Base-by-base conservation (phyloP, 257 asterid genomes). In the Salvia splendens region DNA sequence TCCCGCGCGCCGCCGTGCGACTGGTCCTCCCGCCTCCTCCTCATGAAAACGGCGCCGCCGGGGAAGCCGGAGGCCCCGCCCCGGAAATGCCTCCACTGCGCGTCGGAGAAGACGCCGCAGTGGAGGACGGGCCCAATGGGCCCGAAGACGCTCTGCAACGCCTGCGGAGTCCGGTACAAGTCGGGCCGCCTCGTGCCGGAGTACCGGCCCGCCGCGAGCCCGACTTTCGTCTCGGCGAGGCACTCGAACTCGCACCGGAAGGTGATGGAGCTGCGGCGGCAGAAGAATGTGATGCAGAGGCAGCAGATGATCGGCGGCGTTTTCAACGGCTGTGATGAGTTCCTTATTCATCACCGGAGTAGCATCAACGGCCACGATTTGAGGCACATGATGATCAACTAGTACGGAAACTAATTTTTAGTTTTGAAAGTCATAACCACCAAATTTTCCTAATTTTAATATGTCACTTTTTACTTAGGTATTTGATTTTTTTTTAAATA, bases 61-160 rank as follows among this genome's bases (percentile, higher is more conserved):
- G 73, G 42, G 65, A 88, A 65, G 6, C 75, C 83, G 52, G 91
- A 79, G 65, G 75, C 86, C 4, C 78, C 89, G 0, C 94, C 88
- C 33, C 84, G 96, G 43, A 86, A 72, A 62, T 94, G 99, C 78
- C 87, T 94, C 40, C 99, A 94, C 77, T 94, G 99, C 46, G 91
- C 83, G 5, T 91, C 99, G 12, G 99, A 94, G 5, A 94, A 90
- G 81, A 94, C 99, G 0, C 99, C 99, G 5, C 99, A 94, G 43
- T 94, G 99, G 99, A 76, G 99, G 53, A 87, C 96, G 5, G 99
- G 99, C 15, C 99, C 99, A 0, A 74, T 91, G 91, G 99, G 99
- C 60, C 97, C 97, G 0, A 94, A 94, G 52, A 94, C 99, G 0
- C 65, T 93, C n/a, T 93, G 97, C 80, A 93, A 93, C 59, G 99